These are phyloP conservation scores for Acorus gramineus DNA, from an alignment of 106 monocot species.

Conservation along the genomic window DNA sequence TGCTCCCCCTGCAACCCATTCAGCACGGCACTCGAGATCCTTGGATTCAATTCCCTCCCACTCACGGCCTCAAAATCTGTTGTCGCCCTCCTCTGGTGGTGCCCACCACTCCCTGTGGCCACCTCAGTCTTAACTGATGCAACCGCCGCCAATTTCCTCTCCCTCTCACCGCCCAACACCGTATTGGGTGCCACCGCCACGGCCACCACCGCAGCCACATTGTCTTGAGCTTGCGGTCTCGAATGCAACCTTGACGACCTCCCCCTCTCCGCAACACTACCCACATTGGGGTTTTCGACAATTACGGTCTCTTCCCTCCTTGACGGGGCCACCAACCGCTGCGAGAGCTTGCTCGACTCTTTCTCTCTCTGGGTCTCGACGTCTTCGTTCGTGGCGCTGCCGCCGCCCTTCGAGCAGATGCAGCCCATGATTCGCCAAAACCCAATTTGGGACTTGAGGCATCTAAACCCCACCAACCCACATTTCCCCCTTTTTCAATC, in stretches of 20 bases:
- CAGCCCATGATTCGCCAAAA: constrained; percentile 32
- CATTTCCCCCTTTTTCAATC: no score
- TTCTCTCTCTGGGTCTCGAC: constrained; percentile 3
- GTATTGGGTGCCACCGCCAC: background rate
- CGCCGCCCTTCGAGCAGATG: constrained; percentile 30
- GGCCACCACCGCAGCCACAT: background rate
- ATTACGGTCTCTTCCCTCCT: constrained; percentile 11
- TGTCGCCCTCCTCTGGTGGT: constrained; percentile 17
- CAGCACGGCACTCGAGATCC: constrained; percentile 16
- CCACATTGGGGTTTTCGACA: background rate
- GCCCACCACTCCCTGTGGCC: background rate
- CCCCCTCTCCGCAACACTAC: background rate
- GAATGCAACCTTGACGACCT: background rate
- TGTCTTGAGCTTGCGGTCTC: constrained; percentile 8
- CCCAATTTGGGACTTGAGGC: background rate
- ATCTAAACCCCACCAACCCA: background rate
- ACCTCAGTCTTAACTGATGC: background rate
- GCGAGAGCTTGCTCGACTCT: constrained; percentile 5
- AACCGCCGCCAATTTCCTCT: constrained; percentile 4
- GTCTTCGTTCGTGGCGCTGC: constrained; percentile 7
- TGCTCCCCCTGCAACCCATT: constrained; percentile 49
- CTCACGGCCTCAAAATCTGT: constrained; percentile 5
- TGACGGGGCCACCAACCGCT: constrained; percentile 13
- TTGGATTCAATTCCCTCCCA: background rate
- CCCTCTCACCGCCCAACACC: background rate